phyloP scores from a whole-genome alignment of 768 basidiomycete genomes.

The Mycena epipterygia region DNA sequence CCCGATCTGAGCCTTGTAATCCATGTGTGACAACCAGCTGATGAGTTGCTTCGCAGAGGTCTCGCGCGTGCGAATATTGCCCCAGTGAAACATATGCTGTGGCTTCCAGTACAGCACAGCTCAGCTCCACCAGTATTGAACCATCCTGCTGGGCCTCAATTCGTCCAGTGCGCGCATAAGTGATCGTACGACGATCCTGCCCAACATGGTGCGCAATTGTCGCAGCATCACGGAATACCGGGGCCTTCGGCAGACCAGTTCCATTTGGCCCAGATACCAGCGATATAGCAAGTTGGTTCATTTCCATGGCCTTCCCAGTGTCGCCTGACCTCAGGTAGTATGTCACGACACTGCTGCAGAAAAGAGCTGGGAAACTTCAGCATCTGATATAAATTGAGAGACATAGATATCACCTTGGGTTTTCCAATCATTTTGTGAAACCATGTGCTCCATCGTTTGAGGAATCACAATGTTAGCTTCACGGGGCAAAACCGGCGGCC shows the following conservation, averaged over 20 bases:
- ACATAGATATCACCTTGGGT: not conserved
- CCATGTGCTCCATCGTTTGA: not conserved
- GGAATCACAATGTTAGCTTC: constrained; percentile 1
- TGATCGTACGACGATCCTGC: not conserved
- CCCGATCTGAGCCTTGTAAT: constrained; percentile 7
- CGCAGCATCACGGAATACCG: not conserved
- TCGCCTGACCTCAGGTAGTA: constrained; percentile 4
- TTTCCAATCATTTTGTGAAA: not conserved
- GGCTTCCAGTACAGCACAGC: not conserved
- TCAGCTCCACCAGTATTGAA: not conserved
- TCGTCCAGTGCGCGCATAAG: not conserved
- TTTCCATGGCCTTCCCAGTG: not conserved
- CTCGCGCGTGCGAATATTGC: not conserved
- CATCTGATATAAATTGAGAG: not conserved
- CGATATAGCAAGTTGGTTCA: not conserved
- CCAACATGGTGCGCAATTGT: not conserved
- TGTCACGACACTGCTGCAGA: not conserved
- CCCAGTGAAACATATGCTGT: not conserved
- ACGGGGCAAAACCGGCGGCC: not conserved
- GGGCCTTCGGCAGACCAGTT: not conserved
- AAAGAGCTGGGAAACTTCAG: not conserved
- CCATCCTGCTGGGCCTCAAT: not conserved
- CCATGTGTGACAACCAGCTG: not conserved
- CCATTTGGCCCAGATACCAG: not conserved
- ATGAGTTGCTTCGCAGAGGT: not conserved